Conservation (phyloP, 768 basidiomycete genomes). For the Auriscalpium orientale region DNA sequence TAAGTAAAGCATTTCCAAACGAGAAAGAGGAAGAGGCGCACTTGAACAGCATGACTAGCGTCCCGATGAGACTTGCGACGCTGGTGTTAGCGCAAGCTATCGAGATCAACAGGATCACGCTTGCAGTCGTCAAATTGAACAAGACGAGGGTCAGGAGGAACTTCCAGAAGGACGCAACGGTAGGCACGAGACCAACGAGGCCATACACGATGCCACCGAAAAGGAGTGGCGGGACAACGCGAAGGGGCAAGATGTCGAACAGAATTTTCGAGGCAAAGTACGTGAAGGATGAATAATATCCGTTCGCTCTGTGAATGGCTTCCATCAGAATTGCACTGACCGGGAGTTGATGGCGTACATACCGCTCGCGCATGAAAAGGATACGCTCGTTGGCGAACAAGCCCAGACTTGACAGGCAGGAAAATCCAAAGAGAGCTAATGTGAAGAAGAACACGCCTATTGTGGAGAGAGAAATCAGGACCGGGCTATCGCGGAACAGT, state of each 20-base stretch:
- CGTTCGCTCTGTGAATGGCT: constrained; percentile 63
- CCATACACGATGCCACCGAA: constrained; percentile 95
- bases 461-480: not conserved
- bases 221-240: constrained; percentile 90
- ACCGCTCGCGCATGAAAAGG: constrained; percentile 98
- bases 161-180: constrained; percentile 91
- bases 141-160: constrained; percentile 93
- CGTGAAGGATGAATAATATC: constrained; percentile 94
- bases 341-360: constrained; percentile 11
- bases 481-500: not conserved
- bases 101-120: constrained; percentile 83
- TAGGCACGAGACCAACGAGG: constrained; percentile 89
- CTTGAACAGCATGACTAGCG: constrained; percentile 98
- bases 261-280: constrained; percentile 98
- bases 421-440: constrained; percentile 94
- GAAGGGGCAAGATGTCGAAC: constrained; percentile 92
- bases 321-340: not conserved
- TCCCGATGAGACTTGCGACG: constrained; percentile 91
- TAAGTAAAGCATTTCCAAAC: not conserved
- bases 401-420: constrained; percentile 88
- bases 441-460: constrained; percentile 94
- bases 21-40: constrained; percentile 33
- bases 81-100: constrained; percentile 82
- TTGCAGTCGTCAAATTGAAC: constrained; percentile 95
- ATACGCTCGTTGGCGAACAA: constrained; percentile 94